Evolutionary conservation across 2,329 filamentous ascomycete species (phyloP).

Genomic region (Cercospora sp.): DNA sequence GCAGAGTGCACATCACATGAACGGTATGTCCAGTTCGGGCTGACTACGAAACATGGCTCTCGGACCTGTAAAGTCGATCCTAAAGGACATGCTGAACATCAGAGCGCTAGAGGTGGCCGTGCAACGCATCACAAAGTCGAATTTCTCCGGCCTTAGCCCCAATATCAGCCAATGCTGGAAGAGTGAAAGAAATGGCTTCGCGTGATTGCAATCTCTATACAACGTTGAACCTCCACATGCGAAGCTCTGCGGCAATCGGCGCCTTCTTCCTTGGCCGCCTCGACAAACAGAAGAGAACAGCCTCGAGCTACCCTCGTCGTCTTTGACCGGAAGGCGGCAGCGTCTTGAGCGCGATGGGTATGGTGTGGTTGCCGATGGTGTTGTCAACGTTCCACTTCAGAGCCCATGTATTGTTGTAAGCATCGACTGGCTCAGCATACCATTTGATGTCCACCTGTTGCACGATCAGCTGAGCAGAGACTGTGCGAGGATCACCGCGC

Average conservation of each 20-base stretch:
- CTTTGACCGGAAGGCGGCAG: not conserved
- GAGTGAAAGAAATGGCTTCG: not conserved
- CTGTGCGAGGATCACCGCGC: not conserved
- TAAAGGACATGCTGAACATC: not conserved
- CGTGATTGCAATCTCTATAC: not conserved
- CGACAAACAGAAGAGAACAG: not conserved
- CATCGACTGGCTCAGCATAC: constrained; percentile 22
- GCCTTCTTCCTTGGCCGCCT: not conserved
- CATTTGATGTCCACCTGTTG: constrained; percentile 19
- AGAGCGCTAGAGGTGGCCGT: not conserved
- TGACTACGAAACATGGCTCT: not conserved
- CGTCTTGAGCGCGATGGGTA: constrained; percentile 25
- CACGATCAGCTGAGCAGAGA: not conserved
- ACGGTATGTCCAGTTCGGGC: not conserved
- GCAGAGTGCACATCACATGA: too few species aligned
- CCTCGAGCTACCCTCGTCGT: not conserved
- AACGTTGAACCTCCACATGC: not conserved
- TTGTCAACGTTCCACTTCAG: constrained; percentile 29
- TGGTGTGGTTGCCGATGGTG: constrained; percentile 11
- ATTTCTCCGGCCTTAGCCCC: too few species aligned
- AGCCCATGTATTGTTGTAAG: constrained; percentile 14
- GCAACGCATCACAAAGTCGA: not conserved
- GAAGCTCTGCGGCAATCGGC: not conserved
- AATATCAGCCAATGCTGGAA: not conserved
- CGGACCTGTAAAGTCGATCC: not conserved